phyloP scores from a whole-genome alignment of 78 protist species.

The Tieghemostelium lacteum region DNA sequence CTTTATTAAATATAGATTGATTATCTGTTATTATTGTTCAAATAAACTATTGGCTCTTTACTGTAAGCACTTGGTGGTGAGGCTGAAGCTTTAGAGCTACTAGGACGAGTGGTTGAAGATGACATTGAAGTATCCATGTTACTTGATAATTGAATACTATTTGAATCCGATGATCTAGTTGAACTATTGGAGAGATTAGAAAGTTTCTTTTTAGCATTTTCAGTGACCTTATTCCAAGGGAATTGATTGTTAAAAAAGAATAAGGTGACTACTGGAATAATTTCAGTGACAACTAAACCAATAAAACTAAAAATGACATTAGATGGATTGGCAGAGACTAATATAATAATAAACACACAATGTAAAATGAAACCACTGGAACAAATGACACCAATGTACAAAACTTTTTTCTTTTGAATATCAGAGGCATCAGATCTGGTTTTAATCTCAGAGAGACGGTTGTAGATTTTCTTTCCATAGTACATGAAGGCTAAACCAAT shows the following conservation, averaged over 20 bases:
- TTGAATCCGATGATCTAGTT: too few relatives aligned
- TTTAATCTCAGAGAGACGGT: background rate
- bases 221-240: too few relatives aligned
- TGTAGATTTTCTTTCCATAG: conserved; percentile 41
- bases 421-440: background rate
- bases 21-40: too few relatives aligned
- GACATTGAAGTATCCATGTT: too few relatives aligned
- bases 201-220: too few relatives aligned
- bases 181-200: too few relatives aligned
- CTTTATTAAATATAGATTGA: too few relatives aligned
- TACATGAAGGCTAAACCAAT: conserved; percentile 49
- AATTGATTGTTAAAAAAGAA: conserved; percentile 43
- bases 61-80: too few relatives aligned
- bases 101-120: too few relatives aligned
- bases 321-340: conserved; percentile 29
- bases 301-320: conserved; percentile 51
- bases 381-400: conserved; percentile 20
- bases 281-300: conserved; percentile 36
- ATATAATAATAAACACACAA: conserved; percentile 52
- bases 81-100: too few relatives aligned
- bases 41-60: too few relatives aligned
- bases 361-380: conserved; percentile 35
- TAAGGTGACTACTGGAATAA: conserved; percentile 29
- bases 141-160: too few relatives aligned
- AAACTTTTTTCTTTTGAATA: conserved; percentile 14